Conservation (phyloP, 805 yeast species). For the Yamadazyma akitaensis region DNA sequence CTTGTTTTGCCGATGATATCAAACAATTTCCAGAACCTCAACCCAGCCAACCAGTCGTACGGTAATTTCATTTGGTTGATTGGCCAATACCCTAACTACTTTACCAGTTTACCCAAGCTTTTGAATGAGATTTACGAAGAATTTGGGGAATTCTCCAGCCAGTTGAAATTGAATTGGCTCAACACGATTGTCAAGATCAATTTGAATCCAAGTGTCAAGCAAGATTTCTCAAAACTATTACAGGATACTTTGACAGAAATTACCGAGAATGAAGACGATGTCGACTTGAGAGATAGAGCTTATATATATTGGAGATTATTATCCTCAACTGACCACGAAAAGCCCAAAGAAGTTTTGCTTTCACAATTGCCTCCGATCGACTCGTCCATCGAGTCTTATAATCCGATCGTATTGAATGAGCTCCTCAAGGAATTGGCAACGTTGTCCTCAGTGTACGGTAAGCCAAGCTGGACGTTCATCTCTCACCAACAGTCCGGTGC, state of each 20-base stretch:
- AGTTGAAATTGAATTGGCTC: conserved; percentile 57
- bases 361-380: conserved; percentile 67
- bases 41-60: conserved; percentile 47
- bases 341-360: conserved; percentile 53
- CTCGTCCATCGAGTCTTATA: conserved; percentile 68
- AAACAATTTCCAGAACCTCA: conserved; percentile 22
- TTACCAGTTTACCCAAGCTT: conserved; percentile 49
- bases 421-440: conserved; percentile 76
- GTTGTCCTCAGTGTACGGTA: conserved; percentile 84
- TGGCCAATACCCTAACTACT: conserved; percentile 66
- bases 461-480: conserved; percentile 67
- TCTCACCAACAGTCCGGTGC: conserved; percentile 34
- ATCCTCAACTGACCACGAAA: conserved; percentile 40
- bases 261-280: conserved; percentile 63
- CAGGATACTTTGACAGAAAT: conserved; percentile 61
- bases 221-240: conserved; percentile 38
- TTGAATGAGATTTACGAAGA: conserved; percentile 41
- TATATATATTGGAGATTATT: conserved; percentile 76
- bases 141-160: conserved; percentile 52
- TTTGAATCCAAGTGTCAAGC: conserved; percentile 15
- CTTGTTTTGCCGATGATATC: conserved; percentile 55
- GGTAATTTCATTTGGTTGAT: conserved; percentile 66
- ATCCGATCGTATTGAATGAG: conserved; percentile 63
- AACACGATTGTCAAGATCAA: conserved; percentile 61
- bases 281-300: conserved; percentile 79